A percentile compares a stretch with the other conserved stretches of the same genome.
These are phyloP conservation scores for Akanthomyces muscarius DNA, from an alignment of 2,329 filamentous ascomycete genomes.

Conservation along the genomic window DNA sequence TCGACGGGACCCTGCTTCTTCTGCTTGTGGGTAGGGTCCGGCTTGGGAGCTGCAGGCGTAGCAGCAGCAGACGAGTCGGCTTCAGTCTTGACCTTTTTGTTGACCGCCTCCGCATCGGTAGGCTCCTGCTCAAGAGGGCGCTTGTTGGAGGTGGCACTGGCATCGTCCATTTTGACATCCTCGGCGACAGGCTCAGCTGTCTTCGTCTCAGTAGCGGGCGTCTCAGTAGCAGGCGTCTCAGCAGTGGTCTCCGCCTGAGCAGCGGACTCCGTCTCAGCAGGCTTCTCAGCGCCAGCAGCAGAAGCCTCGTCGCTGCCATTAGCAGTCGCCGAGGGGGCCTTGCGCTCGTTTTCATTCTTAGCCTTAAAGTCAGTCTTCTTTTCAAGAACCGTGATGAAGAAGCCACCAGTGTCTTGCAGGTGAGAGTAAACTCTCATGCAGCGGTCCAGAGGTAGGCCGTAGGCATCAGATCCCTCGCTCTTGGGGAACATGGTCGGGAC, in stretches of 20 bases:
- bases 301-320: slow-evolving; percentile 20
- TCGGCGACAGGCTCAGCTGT: slow-evolving; percentile 24
- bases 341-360: slow-evolving; percentile 61
- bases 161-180: slow-evolving; percentile 29
- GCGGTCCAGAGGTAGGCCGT: slow-evolving; percentile 73
- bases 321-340: slow-evolving; percentile 23
- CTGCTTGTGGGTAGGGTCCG: slow-evolving; percentile 31
- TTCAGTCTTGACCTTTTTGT: slow-evolving; percentile 48
- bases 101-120: slow-evolving; percentile 35
- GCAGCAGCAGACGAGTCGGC: slow-evolving; percentile 19
- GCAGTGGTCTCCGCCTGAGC: slow-evolving; percentile 23
- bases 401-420: slow-evolving; percentile 91
- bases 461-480: slow-evolving; percentile 48
- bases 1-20: slow-evolving; percentile 59
- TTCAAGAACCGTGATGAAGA: slow-evolving; percentile 94
- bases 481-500: slow-evolving; percentile 79
- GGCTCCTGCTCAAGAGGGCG: slow-evolving; percentile 33
- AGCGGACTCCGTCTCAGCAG: slow-evolving; percentile 15
- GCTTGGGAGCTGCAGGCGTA: slow-evolving; percentile 25
- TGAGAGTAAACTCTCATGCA: slow-evolving; percentile 96
- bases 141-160: slow-evolving; percentile 30
- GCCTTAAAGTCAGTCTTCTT: slow-evolving; percentile 84
- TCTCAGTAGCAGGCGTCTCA: slow-evolving; percentile 27
- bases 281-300: slow-evolving; percentile 29
- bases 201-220: slow-evolving; percentile 16